Evolutionary conservation across 345 rosid species (phyloP), one percentile per base, ranked within the genome.

Genomic region (Ceriops decandra): DNA sequence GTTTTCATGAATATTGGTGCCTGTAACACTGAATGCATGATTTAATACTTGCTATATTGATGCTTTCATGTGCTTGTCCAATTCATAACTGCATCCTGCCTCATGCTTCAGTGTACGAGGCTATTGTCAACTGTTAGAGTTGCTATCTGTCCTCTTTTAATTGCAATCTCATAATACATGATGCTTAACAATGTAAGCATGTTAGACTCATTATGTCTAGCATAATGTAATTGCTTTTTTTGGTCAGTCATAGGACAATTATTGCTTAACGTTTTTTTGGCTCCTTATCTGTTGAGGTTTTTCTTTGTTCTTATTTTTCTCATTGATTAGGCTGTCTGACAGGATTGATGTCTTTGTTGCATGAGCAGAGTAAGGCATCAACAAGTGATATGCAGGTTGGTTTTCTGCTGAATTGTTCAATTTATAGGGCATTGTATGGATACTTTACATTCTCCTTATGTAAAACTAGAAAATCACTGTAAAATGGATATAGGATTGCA

Each of bases 311-410:
- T 75, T 85, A 75, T 79, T 76, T 36, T 73, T 85, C 10, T 79
- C 73, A 81, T 81, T 83, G 85, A 76, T 81, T 80, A 82, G 85
- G 86, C 85, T 86, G 85, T 83, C 87, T 89, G 86, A 91, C 87
- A 84, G 79, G 90, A 80, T 84, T 88, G 79, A 80, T 77, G 58
- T 85, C 69, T 88, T 78, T 91, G 75, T 86, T 91, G 85, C 49
- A 85, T 93, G 90, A 78, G 87, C 97, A 89, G 98, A 85, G 72
- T 31, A 31, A 13, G 27, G 36, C 19, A 67, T 42, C 91, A 66
- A 71, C 90, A 35, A 79, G 84, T 69, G 80, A 87, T 66, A 82
- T 91, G 52, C 90, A 91, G 97, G 98, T 93, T 76, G 89, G 97
- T 74, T 76, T 71, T 80, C 66, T 63, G 15, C 60, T 4, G 19